Percentiles rank a stretch among this genome's conserved stretches.
Evolutionary conservation across 2,329 filamentous ascomycete species (phyloP).

Genomic region (Juglanconis juglandina): DNA sequence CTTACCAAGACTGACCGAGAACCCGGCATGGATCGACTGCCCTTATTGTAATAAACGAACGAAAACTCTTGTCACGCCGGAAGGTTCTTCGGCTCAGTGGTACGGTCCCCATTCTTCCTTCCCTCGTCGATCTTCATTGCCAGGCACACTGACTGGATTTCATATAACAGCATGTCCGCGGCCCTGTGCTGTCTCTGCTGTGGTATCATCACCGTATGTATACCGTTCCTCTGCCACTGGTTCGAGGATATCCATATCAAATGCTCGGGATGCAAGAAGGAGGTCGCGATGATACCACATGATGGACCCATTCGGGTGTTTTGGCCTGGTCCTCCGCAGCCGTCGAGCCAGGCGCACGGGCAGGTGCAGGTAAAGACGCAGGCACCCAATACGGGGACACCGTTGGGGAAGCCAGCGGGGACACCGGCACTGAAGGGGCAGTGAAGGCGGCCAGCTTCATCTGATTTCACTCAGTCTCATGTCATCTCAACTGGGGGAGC

Average conservation of each 20-base stretch:
- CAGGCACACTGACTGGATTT: too few relatives aligned
- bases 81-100: not conserved
- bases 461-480: too few relatives aligned
- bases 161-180: not conserved
- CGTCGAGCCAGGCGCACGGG: too few relatives aligned
- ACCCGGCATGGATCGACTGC: not conserved
- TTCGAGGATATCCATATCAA: conserved; percentile 5
- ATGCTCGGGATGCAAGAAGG: conserved; percentile 1
- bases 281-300: conserved; percentile 3
- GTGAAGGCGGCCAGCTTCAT: too few relatives aligned
- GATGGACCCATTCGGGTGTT: not conserved
- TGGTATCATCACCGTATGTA: not conserved
- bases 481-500: too few relatives aligned
- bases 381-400: too few relatives aligned
- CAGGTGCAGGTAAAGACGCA: too few relatives aligned
- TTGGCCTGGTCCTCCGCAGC: too few relatives aligned
- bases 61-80: not conserved
- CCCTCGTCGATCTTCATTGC: too few relatives aligned
- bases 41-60: not conserved
- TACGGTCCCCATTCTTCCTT: too few relatives aligned
- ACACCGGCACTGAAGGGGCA: too few relatives aligned
- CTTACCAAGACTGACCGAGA: not conserved
- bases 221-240: conserved; percentile 6
- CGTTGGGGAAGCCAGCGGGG: too few relatives aligned
- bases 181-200: conserved; percentile 4